A percentile compares a stretch with the other conserved stretches of the same genome.
Conservation (phyloP, 2,329 filamentous ascomycete genomes). For the Penicillium sp. region DNA sequence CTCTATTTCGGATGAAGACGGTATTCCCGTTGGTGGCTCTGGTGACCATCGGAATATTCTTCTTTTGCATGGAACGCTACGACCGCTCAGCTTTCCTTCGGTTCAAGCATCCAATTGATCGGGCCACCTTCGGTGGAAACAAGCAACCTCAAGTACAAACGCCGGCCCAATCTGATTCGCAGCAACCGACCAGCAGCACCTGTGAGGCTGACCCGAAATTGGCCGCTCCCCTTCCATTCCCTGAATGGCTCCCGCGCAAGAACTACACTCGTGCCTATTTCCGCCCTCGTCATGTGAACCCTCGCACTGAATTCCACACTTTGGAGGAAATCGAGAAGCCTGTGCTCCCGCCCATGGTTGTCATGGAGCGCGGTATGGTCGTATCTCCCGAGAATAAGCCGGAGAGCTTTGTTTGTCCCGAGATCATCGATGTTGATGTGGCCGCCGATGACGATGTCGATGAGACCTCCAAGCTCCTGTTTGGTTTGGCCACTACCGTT, state of each 20-base stretch:
- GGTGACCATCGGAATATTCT: conserved; percentile 34
- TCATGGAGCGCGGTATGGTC: conserved; percentile 34
- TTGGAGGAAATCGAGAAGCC: conserved; percentile 33
- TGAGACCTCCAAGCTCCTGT: conserved; percentile 35
- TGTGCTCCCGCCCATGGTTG: conserved; percentile 33
- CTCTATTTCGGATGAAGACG: conserved; percentile 34
- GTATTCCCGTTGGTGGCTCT: conserved; percentile 33
- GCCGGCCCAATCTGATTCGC: conserved; percentile 10
- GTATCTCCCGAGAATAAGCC: conserved; percentile 29
- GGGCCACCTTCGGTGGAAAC: conserved; percentile 14
- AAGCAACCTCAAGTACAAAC: conserved; percentile 15
- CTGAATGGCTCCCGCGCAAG: conserved; percentile 38
- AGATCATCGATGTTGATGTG: conserved; percentile 35
- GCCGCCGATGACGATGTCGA: conserved; percentile 34
- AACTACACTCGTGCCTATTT: conserved; percentile 39
- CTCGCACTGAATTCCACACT: conserved; percentile 32
- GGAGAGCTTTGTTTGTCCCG: conserved; percentile 31
- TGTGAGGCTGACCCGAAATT: conserved; percentile 31
- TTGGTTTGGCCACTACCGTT: conserved; percentile 38
- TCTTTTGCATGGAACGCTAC: conserved; percentile 35
- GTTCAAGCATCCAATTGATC: conserved; percentile 32
- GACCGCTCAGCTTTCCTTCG: conserved; percentile 31
- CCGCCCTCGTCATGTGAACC: conserved; percentile 31
- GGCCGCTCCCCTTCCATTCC: conserved; percentile 31
- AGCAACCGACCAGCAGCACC: conserved; percentile 19